Conservation (phyloP, 345 rosid species). For the Moricandia arvensis region DNA sequence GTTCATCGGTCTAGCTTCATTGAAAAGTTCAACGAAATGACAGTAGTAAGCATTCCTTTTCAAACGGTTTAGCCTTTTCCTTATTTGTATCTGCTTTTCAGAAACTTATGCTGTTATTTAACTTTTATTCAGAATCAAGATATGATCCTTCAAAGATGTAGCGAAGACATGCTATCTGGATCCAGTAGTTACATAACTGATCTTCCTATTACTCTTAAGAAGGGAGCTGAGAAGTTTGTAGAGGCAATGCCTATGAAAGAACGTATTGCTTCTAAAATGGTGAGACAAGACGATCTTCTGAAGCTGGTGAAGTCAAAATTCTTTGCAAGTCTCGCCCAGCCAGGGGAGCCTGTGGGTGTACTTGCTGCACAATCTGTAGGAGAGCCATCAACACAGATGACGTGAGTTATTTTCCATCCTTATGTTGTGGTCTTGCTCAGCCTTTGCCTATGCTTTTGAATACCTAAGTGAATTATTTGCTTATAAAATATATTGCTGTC, state of each 20-base stretch:
- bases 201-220: constrained; percentile 62
- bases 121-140: constrained; percentile 66
- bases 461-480: not conserved
- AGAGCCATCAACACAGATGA: constrained; percentile 99
- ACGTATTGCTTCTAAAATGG: constrained; percentile 37
- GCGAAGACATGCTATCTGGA: constrained; percentile 40
- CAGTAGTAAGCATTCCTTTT: constrained; percentile 51
- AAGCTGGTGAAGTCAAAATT: constrained; percentile 67
- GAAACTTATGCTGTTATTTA: constrained; percentile 15
- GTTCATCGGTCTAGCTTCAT: constrained; percentile 86
- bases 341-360: constrained; percentile 98
- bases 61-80: constrained; percentile 16
- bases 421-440: constrained; percentile 6
- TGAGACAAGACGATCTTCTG: constrained; percentile 51
- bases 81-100: constrained; percentile 15
- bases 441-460: constrained; percentile 1
- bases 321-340: constrained; percentile 88
- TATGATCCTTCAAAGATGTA: constrained; percentile 48
- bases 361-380: constrained; percentile 99
- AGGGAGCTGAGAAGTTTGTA: constrained; percentile 59
- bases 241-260: constrained; percentile 44
- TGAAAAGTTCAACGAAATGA: constrained; percentile 65
- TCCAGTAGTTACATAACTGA: constrained; percentile 53
- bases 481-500: not conserved
- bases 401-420: constrained; percentile 55